Conservation (phyloP, 768 basidiomycete genomes). For the Pleurotus sapidus region DNA sequence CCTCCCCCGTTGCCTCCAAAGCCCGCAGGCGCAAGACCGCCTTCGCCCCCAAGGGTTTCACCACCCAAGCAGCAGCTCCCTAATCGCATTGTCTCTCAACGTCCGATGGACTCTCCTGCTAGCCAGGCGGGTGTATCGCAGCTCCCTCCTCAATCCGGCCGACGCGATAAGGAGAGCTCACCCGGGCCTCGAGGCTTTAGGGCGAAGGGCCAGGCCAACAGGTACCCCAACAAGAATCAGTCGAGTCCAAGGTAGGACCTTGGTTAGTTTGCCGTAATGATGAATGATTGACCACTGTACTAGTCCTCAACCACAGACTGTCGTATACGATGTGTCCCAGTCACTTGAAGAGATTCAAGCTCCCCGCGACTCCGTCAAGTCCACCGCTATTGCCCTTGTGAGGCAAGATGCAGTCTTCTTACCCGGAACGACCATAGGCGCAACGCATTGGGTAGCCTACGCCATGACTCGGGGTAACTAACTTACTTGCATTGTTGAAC, state of each 20-base stretch:
- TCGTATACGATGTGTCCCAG: constrained; percentile 75
- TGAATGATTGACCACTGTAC: not conserved
- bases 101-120: constrained; percentile 52
- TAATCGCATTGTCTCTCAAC: constrained; percentile 29
- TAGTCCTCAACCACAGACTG: constrained; percentile 63
- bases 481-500: not conserved
- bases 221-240: constrained; percentile 42
- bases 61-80: constrained; percentile 54
- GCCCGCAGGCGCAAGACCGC: constrained; percentile 39
- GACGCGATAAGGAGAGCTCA: constrained; percentile 71
- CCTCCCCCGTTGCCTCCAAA: constrained; percentile 67
- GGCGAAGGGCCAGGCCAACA: constrained; percentile 31
- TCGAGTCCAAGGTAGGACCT: constrained; percentile 54
- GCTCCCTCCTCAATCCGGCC: constrained; percentile 19
- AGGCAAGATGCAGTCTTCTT: constrained; percentile 83
- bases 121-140: constrained; percentile 34
- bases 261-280: not conserved
- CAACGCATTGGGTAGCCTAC: constrained; percentile 91
- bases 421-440: constrained; percentile 85
- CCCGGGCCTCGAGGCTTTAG: constrained; percentile 53
- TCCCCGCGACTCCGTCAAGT: constrained; percentile 72
- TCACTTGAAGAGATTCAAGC: constrained; percentile 74
- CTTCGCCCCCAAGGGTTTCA: constrained; percentile 56
- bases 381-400: constrained; percentile 88
- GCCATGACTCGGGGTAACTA: constrained; percentile 79